These are phyloP conservation scores for Agapanthus africanus DNA, from an alignment of 106 monocot species.

Conservation along the genomic window DNA sequence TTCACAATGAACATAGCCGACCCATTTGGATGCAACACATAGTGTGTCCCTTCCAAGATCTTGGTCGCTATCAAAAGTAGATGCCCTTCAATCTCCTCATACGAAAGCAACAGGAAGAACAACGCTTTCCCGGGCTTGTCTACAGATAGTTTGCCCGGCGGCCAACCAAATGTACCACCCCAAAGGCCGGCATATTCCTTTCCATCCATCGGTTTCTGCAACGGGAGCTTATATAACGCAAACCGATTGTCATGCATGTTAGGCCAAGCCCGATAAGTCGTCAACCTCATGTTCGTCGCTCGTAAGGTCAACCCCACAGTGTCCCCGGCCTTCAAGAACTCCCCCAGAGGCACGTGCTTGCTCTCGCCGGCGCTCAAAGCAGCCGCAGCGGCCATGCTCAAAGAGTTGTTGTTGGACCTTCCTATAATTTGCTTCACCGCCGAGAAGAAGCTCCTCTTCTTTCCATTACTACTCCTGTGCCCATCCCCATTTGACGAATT, in stretches of 20 bases:
- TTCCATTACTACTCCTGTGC: slow-evolving; percentile 1
- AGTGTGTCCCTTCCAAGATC: slow-evolving; percentile 81
- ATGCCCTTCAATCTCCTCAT: slow-evolving; percentile 43
- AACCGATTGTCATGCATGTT: slow-evolving; percentile 76
- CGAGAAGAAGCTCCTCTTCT: slow-evolving; percentile 30
- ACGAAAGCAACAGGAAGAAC: slow-evolving; percentile 68
- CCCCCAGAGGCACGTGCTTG: slow-evolving; percentile 37
- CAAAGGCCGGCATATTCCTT: slow-evolving; percentile 65
- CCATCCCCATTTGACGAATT: too few relatives aligned
- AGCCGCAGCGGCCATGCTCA: too few relatives aligned
- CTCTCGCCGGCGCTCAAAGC: slow-evolving; percentile 8
- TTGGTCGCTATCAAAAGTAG: slow-evolving; percentile 61
- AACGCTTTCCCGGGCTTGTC: slow-evolving; percentile 63
- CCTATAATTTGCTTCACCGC: slow-evolving; percentile 40
- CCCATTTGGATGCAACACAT: slow-evolving; percentile 90
- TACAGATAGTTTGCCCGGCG: slow-evolving; percentile 32
- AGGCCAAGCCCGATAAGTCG: slow-evolving; percentile 67
- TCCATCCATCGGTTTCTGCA: slow-evolving; percentile 23
- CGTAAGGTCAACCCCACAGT: slow-evolving; percentile 42
- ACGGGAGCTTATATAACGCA: slow-evolving; percentile 72
- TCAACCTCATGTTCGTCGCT: slow-evolving; percentile 48
- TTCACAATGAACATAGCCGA: slow-evolving; percentile 82
- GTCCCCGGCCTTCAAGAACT: slow-evolving; percentile 52
- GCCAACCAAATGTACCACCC: slow-evolving; percentile 90
- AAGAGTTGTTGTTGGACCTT: slow-evolving; percentile 3